Conservation (phyloP, 2,329 filamentous ascomycete species). For the Ustilaginoidea virens region DNA sequence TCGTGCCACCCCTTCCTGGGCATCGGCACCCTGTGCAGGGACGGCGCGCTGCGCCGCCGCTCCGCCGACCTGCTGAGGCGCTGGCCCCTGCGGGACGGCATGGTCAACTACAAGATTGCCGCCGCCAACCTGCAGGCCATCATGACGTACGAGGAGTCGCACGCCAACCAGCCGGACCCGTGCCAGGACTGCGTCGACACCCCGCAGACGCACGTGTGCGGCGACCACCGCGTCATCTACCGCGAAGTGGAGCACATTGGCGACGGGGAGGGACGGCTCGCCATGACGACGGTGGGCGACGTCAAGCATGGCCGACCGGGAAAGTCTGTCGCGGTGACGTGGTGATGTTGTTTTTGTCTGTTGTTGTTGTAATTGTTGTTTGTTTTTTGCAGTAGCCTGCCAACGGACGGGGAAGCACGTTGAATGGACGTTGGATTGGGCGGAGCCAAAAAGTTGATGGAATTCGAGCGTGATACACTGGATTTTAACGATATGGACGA, state of each 20-base stretch:
- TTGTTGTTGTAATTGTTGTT: background rate
- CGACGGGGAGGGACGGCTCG: constrained; percentile 1
- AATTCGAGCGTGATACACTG: too few relatives aligned
- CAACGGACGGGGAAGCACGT: too few relatives aligned
- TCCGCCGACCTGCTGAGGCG: constrained; percentile 1
- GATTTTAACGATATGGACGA: too few relatives aligned
- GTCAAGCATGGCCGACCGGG: background rate
- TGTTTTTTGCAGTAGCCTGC: too few relatives aligned
- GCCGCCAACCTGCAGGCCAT: constrained; percentile 1
- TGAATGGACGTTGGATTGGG: too few relatives aligned
- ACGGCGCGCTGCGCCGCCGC: constrained; percentile 1
- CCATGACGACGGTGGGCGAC: constrained; percentile 1
- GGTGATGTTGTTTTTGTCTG: too few relatives aligned
- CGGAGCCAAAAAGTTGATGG: too few relatives aligned
- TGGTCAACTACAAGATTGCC: constrained; percentile 4
- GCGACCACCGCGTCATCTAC: constrained; percentile 1
- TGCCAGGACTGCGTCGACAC: background rate
- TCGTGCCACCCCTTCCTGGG: constrained; percentile 2
- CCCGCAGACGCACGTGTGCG: constrained; percentile 1
- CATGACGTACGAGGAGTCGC: constrained; percentile 1
- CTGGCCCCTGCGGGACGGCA: constrained; percentile 3
- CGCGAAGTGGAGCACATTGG: background rate
- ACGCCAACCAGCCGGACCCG: background rate
- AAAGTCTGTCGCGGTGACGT: constrained; percentile 1
- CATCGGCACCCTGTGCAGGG: constrained; percentile 1